Evolutionary conservation across 257 asterid species (phyloP), one percentile per base, ranked within the genome.

Genomic region (Fraxinus pennsylvanica): DNA sequence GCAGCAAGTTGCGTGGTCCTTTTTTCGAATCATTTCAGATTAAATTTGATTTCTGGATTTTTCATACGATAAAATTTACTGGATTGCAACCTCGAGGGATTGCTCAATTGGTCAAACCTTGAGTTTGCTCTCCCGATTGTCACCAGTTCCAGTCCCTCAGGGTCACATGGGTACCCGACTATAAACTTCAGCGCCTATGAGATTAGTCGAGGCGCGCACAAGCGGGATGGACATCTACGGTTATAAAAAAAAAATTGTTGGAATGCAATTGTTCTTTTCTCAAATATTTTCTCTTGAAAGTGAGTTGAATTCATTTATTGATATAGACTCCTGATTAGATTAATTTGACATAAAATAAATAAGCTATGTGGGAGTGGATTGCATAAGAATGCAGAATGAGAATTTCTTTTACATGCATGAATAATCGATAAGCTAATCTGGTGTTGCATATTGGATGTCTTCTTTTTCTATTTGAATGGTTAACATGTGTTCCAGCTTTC

Each of bases 1-100:
- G 90, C 68, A 22, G 68, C 68, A 4, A 22, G 68, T 27, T 63
- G 35, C 33, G 17, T 63, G 35, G 19, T 63, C 35, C 17, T 25
- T 61, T 22, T 61, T 0, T 25, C 14, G 5, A 59, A 25, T 8
- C 6, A 8, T 61, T 22, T 61, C 14, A 25, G 68, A 21, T 61
- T 63, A 22, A 25, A 25, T 63, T 27, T 63, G 32, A 27, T 12
- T 10, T 1, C 15, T 63, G 35, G 69, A 10, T 22, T 63, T 63
- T 63, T 22, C 30, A 63, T 63, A 59, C 67, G 30, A 59, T 59
- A 7, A 17, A 7, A 7, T 59, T 59, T 21, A n/a, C 3, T 32
- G 25, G 25, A 54, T 22, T 63, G 17, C 69, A 22, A 27, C 27
- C 27, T 25, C n/a, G n/a, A n/a, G n/a, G n/a, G 27, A 25, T 25